Evolutionary conservation across 352 stramenopile species (phyloP), one percentile per base, ranked within the genome.

Genomic region (Globisporangium ultimum): DNA sequence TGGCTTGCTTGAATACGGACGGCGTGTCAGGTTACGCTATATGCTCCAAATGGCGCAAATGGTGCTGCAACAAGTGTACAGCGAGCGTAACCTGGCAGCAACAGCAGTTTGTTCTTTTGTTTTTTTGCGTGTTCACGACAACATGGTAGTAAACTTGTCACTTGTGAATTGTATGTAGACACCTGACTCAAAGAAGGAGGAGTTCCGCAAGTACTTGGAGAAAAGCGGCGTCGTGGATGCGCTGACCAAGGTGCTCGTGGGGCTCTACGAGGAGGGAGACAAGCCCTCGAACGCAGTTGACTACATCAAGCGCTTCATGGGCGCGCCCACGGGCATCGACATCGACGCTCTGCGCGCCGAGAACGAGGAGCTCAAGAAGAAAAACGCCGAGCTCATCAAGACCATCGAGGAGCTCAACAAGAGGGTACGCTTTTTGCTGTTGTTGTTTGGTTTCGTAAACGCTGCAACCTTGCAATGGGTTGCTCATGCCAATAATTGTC

Each of bases 201-300:
- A 99, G 79, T 99, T 98, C 73, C 78, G 93, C 64, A 98, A 97
- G 69, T 99, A 99, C 68, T 77, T 99, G 2, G 96, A 99, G 77
- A 98, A 98, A 67, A 96, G 87, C 45, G 96, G 96, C 38, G 96
- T 99, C 6, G 96, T 99, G 36, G 96, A 99, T 77, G 91, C 96
- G 17, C 73, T 99, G 13, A 99, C 96, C 32, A 98, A 98, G 66
- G 92, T 98, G 18, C 74, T 99, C 17, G 95, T 99, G 47, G 95
- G 93, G 3, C 79, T 98, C 20, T 98, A 98, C 70, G 94, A 99
- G 72, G 97, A 99, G 72, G 80, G 83, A 11, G 92, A 99, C 59
- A 91, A 97, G 41, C 96, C 97, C 7, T 58, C 80, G n/a, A 98
- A 99, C 71, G 95, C 96, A 1, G 91, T 98, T 28, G 96, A 98